phyloP scores from a whole-genome alignment of 2,329 filamentous ascomycete genomes.

The Paraphoma chrysanthemicola region DNA sequence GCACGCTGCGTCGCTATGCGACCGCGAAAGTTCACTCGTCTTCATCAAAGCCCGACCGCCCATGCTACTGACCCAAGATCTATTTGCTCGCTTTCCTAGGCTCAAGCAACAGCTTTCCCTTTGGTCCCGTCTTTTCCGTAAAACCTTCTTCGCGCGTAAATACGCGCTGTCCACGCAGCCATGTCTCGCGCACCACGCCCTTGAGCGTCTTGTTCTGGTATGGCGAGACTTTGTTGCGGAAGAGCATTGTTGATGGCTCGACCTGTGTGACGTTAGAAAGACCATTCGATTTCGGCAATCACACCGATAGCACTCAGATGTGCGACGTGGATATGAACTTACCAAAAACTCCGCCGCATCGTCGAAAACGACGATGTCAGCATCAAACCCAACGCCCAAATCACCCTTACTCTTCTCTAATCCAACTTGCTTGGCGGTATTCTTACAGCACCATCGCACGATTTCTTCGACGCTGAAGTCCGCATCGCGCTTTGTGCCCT shows the following conservation, averaged over 20 bases:
- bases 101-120: slow-evolving; percentile 60
- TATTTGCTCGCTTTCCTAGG: slow-evolving; percentile 40
- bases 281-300: background rate
- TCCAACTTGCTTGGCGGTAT: slow-evolving; percentile 88
- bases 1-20: background rate
- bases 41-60: background rate
- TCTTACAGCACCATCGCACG: slow-evolving; percentile 82
- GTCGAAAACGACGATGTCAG: slow-evolving; percentile 91
- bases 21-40: background rate
- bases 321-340: too few species aligned
- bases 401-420: slow-evolving; percentile 83
- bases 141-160: slow-evolving; percentile 73
- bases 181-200: slow-evolving; percentile 84
- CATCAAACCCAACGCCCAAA: slow-evolving; percentile 81
- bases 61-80: background rate
- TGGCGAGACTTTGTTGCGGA: slow-evolving; percentile 90
- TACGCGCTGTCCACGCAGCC: slow-evolving; percentile 78
- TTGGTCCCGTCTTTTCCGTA: slow-evolving; percentile 62
- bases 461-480: slow-evolving; percentile 74
- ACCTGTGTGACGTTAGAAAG: slow-evolving; percentile 35
- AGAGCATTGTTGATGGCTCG: slow-evolving; percentile 80
- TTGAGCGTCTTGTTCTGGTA: slow-evolving; percentile 83
- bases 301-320: too few species aligned
- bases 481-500: slow-evolving; percentile 67
- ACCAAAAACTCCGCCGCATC: slow-evolving; percentile 80